phyloP scores from a whole-genome alignment of 805 yeast genomes.

The Metschnikowia similis region DNA sequence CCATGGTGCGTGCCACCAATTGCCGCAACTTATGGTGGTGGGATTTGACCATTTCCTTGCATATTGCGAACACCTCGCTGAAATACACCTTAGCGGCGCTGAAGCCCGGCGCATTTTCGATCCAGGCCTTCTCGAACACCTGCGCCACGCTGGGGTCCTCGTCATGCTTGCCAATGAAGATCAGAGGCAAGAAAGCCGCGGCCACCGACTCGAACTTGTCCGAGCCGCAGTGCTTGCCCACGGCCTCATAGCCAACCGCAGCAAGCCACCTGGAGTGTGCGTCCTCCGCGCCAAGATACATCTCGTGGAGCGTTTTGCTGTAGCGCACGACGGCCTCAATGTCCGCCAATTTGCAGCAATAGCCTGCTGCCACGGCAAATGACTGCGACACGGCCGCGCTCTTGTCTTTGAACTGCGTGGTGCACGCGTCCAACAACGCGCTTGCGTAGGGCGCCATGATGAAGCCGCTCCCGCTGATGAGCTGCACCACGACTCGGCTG shows the following conservation, averaged over 20 bases:
- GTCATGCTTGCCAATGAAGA: conserved; percentile 76
- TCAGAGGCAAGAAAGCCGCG: conserved; percentile 66
- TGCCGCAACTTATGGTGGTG: conserved; percentile 62
- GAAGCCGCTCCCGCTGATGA: conserved; percentile 53
- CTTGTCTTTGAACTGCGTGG: conserved; percentile 58
- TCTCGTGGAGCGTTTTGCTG: conserved; percentile 43
- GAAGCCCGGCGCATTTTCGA: conserved; percentile 66
- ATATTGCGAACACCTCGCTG: conserved; percentile 57
- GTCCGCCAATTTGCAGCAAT: conserved; percentile 61
- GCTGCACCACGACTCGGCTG: conserved; percentile 62
- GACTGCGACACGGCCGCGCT: conserved; percentile 71
- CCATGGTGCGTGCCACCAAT: conserved; percentile 64
- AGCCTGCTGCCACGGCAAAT: conserved; percentile 78
- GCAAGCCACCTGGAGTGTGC: conserved; percentile 48
- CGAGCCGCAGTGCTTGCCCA: conserved; percentile 58
- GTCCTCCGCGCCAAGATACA: conserved; percentile 55
- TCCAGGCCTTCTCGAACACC: conserved; percentile 66
- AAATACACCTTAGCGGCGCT: conserved; percentile 68
- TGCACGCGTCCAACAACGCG: conserved; percentile 53
- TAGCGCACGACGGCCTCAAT: conserved; percentile 50
- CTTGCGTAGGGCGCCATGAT: conserved; percentile 53
- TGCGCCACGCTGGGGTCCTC: conserved; percentile 40
- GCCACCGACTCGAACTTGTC: conserved; percentile 62
- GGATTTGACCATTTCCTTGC: conserved; percentile 49
- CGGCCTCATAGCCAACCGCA: conserved; percentile 59